These are phyloP conservation scores for Didymella keratinophila DNA, from an alignment of 2,329 filamentous ascomycete genomes.

Conservation along the genomic window DNA sequence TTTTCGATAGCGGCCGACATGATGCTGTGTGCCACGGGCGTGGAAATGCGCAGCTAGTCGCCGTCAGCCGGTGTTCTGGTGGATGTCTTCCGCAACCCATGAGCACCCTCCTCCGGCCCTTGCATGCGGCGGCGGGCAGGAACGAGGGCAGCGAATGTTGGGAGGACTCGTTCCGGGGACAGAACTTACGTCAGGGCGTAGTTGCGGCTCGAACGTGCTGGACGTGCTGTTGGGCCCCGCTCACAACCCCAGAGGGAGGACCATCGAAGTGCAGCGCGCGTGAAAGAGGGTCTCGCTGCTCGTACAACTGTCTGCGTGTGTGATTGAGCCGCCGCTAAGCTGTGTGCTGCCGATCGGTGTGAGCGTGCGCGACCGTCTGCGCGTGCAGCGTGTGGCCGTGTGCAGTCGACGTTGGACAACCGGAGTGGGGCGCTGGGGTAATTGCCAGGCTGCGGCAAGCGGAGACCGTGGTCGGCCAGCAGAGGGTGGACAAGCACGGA, in stretches of 20 bases:
- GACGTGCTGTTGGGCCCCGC: slow-evolving; percentile 20
- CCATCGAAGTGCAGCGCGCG: slow-evolving; percentile 14
- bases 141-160: slow-evolving; percentile 2
- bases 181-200: slow-evolving; percentile 22
- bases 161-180: neutral
- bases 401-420: neutral
- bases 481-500: neutral
- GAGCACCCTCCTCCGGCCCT: neutral
- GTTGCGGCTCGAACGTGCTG: slow-evolving; percentile 11
- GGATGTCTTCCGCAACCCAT: too few relatives aligned
- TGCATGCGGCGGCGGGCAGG: slow-evolving; percentile 1
- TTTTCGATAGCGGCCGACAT: slow-evolving; percentile 69
- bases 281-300: neutral
- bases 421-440: neutral
- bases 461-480: neutral
- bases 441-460: neutral
- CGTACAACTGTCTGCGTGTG: slow-evolving; percentile 10
- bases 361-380: slow-evolving; percentile 8
- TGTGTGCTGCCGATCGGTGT: slow-evolving; percentile 17
- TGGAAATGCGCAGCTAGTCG: slow-evolving; percentile 10
- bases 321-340: neutral
- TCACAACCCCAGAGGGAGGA: slow-evolving; percentile 14
- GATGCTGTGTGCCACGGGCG: slow-evolving; percentile 14
- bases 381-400: neutral
- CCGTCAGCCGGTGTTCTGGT: slow-evolving; percentile 10